Evolutionary conservation across 2,329 filamentous ascomycete species (phyloP), one percentile per base, ranked within the genome.

Genomic region (Mycogone perniciosa): DNA sequence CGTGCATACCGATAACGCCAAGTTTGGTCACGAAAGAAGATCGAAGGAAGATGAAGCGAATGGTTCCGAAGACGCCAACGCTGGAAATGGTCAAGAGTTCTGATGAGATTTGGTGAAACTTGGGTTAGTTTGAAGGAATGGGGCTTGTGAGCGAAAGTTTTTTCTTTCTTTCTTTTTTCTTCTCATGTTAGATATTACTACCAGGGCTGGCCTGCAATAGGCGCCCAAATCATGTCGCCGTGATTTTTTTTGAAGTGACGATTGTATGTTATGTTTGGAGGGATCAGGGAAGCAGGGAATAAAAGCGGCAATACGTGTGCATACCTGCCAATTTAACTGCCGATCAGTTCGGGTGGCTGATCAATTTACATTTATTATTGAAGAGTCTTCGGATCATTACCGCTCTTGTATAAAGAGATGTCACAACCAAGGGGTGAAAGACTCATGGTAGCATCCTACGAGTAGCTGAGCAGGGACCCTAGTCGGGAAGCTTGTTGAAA

Each of bases 1-100:
- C 87, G 1, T 74, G 88, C 44, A 77, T 89, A 46, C 88, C 88
- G 1, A 80, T 91, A 44, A 90, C 88, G 31, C 86, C 88, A n/a
- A 81, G 80, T 20, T 69, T 92, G 43, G 82, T 88, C 11, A 88
- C 82, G 27, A 81, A 76, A 66, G 79, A 81, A 55, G 86, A 91
- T 62, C 71, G 86, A 30, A 89, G 85, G 76, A 74, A 78, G 64
- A 83, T 82, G 75, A 81, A 75, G 73, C 81, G 76, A 63, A 67
- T 82, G 63, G 76, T 82, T 58, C 80, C 80, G 52, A 81, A 82
- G 71, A 83, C 80, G 46, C 82, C 82, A 4, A 80, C 81, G 0
- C 57, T 79, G 62, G 73, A 81, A 59, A 76, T 85, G 78, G 83
- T 87, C 6, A 69, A 71, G 68, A 79, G 73, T 57, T 71, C 74